These are phyloP conservation scores for Vickermania ingenoplastis DNA, from an alignment of 208 protist genomes.

Conservation along the genomic window DNA sequence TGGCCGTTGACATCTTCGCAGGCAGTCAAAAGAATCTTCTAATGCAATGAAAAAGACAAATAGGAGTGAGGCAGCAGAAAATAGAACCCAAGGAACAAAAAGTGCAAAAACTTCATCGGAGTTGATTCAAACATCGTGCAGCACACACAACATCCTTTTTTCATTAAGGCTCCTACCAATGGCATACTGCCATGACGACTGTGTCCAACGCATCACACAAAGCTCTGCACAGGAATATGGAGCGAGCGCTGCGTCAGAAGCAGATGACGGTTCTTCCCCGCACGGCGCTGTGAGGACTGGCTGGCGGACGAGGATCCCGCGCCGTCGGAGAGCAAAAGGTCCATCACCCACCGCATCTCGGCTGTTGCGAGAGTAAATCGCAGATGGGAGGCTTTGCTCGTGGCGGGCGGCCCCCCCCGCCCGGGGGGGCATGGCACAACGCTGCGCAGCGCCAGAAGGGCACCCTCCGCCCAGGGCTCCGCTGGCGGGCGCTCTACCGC, in stretches of 20 bases:
- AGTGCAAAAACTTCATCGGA: too few species aligned
- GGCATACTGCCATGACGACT: too few species aligned
- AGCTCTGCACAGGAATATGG: background rate
- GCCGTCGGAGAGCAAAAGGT: background rate
- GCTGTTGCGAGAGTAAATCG: background rate
- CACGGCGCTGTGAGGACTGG: too few species aligned
- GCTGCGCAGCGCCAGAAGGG: background rate
- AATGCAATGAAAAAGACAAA: background rate
- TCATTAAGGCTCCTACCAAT: too few species aligned
- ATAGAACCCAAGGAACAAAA: too few species aligned
- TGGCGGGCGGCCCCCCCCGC: background rate
- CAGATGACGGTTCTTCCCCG: background rate
- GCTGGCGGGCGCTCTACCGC: background rate
- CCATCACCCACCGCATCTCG: background rate
- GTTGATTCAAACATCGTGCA: too few species aligned
- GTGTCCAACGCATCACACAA: too few species aligned
- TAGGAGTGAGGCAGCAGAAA: too few species aligned
- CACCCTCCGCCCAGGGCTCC: too few species aligned
- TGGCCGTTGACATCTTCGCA: constrained; percentile 29
- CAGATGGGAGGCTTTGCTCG: background rate
- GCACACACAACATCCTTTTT: too few species aligned
- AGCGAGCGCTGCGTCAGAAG: background rate
- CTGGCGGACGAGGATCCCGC: too few species aligned
- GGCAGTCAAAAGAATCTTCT: background rate
- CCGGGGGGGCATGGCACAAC: background rate